Evolutionary conservation across 176 grass and related monocot species (phyloP), one percentile per base, ranked within the genome.

Genomic region (Raddia distichophylla): DNA sequence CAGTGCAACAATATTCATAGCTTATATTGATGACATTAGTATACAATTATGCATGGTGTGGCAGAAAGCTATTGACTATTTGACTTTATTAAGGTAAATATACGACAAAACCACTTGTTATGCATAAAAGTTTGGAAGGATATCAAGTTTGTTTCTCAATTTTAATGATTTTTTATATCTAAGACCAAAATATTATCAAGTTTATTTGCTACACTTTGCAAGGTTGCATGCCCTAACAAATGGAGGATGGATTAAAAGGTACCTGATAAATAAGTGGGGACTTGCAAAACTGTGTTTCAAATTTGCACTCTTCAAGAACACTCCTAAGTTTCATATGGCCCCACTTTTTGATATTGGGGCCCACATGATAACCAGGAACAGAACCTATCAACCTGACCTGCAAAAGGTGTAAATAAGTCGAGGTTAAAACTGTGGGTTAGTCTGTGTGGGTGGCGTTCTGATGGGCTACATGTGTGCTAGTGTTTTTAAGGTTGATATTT

Each of bases 211-310:
- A 6, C n/a, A 47, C 32, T 65, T 67, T 59, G 50, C 65, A 61
- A 61, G 64, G 70, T 74, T 51, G 52, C 33, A 77, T 84, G 78
- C 40, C 12, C 60, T 78, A 84, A 79, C 43, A 40, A 87, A 64
- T 75, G 11, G 8, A 80, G 73, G 3, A 63, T 34, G 66, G 71
- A 67, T 66, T 60, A 68, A 17, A 17, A 88, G 34, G 7, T 47
- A 91, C 95, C 95, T 98, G 92, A 84, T 94, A 98, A 88, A 91
- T 90, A 66, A 98, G 89, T 56, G 95, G 92, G 16, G 95, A 93
- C 82, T 93, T 91, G 72, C 78, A 86, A 84, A 98, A 98, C 50
- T 93, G 90, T 86, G 91, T 94, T 18, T 89, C 84, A 64, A 94
- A 98, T 82, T 75, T 62, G 56, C 84, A 88, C 20, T 86, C 87